Evolutionary conservation across 257 asterid species (phyloP).

Genomic region (Nicotiana sylvestris): DNA sequence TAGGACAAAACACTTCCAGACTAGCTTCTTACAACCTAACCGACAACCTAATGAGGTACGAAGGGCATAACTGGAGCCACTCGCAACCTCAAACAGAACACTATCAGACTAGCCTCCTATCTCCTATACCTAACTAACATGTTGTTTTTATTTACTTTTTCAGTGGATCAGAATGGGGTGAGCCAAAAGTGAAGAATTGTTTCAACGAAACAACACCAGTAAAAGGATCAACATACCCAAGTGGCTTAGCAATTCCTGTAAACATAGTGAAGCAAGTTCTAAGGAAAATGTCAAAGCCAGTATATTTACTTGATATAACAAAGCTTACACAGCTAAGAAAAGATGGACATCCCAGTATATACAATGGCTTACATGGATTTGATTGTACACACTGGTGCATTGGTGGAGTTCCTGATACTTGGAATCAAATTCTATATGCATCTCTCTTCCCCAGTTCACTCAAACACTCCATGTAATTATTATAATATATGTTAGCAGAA

Average conservation of each 20-base stretch:
- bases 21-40: too few relatives aligned
- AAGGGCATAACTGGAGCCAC: too few relatives aligned
- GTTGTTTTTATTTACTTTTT: neutral
- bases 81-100: too few relatives aligned
- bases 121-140: too few relatives aligned
- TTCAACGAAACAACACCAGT: conserved; percentile 38
- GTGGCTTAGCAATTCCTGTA: conserved; percentile 37
- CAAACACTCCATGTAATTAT: neutral
- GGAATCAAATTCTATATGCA: conserved; percentile 50
- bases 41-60: too few relatives aligned
- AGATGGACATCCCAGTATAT: conserved; percentile 51
- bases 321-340: conserved; percentile 49
- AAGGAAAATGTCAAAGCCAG: conserved; percentile 17
- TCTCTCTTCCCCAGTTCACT: conserved; percentile 4
- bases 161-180: conserved; percentile 62
- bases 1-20: too few relatives aligned
- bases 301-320: conserved; percentile 45
- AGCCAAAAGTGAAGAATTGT: conserved; percentile 32
- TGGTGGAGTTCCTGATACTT: conserved; percentile 55
- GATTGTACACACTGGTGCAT: conserved; percentile 75
- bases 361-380: conserved; percentile 32
- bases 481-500: neutral
- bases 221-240: conserved; percentile 39
- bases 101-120: too few relatives aligned
- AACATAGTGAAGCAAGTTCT: conserved; percentile 36